phyloP scores from a whole-genome alignment of 1,284 basidiomycete genomes.

The Boletellus deceptivus region DNA sequence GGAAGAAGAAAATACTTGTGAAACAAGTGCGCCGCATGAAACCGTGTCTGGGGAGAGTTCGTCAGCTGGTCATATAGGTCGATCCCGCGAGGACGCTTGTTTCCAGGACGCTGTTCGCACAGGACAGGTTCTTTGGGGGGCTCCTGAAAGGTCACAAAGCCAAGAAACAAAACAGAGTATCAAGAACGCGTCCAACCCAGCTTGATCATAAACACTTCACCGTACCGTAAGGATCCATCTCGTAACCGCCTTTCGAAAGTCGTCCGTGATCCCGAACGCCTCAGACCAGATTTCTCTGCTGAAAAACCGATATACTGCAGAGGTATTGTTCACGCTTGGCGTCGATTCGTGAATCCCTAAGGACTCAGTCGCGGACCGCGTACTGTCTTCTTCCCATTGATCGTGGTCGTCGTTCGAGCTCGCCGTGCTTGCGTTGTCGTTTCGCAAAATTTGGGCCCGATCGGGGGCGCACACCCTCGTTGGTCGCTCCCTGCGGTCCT shows the following conservation, averaged over 20 bases:
- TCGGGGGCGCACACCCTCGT: not conserved
- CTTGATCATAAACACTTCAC: constrained; percentile 1
- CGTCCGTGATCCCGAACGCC: constrained; percentile 28
- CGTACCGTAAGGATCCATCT: constrained; percentile 45
- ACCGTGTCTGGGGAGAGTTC: constrained; percentile 54
- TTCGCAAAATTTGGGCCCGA: constrained; percentile 2
- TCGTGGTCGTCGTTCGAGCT: constrained; percentile 11
- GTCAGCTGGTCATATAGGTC: constrained; percentile 54
- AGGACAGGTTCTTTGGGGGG: constrained; percentile 14
- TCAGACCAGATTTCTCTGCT: constrained; percentile 13
- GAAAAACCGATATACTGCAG: not conserved
- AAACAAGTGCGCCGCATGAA: constrained; percentile 59
- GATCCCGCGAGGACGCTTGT: constrained; percentile 3
- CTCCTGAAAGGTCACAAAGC: constrained; percentile 13
- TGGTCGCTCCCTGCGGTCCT: constrained; percentile 7
- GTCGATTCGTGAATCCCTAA: not conserved
- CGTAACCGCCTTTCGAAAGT: constrained; percentile 35
- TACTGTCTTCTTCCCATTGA: constrained; percentile 24
- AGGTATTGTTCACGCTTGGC: not conserved
- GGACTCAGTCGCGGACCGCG: constrained; percentile 10
- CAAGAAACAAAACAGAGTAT: not conserved
- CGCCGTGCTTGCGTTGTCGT: constrained; percentile 10
- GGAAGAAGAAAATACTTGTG: constrained; percentile 45
- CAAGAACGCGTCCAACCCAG: too few relatives aligned
- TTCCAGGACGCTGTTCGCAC: constrained; percentile 2